phyloP scores from a whole-genome alignment of 768 basidiomycete species.

The Termitomyces sp. region DNA sequence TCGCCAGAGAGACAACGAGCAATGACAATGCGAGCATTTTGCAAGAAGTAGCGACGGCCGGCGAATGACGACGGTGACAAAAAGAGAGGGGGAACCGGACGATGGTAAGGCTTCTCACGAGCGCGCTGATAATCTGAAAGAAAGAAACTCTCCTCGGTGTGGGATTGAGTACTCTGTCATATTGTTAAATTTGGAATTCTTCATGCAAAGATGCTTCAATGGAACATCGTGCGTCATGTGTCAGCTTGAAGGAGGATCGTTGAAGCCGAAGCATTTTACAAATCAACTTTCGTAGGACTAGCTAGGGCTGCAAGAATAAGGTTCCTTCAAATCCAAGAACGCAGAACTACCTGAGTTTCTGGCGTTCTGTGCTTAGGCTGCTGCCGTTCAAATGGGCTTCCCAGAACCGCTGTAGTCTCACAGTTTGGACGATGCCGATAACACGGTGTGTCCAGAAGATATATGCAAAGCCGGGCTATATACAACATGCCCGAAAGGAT shows the following conservation, averaged over 20 bases:
- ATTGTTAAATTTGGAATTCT: not conserved
- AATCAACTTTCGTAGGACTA: not conserved
- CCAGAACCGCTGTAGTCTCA: not conserved
- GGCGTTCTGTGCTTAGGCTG: not conserved
- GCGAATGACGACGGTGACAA: not conserved
- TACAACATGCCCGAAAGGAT: too few species aligned
- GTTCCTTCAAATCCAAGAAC: not conserved
- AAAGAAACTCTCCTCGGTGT: not conserved
- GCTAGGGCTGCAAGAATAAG: not conserved
- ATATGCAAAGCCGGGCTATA: too few species aligned
- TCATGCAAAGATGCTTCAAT: not conserved
- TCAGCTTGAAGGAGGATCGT: not conserved
- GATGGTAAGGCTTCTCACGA: not conserved
- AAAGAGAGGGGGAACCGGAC: not conserved
- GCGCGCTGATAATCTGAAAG: not conserved
- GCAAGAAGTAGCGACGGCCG: too few species aligned
- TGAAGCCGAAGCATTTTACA: not conserved
- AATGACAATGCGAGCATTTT: not conserved
- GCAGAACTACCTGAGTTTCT: not conserved
- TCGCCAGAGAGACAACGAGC: not conserved
- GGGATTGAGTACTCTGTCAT: not conserved
- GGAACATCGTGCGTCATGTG: not conserved
- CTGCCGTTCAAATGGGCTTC: not conserved
- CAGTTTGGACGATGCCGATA: not conserved
- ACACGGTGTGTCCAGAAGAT: too few species aligned